Conservation (phyloP, 2,329 filamentous ascomycete species). For the Fusarium protoensiforme region DNA sequence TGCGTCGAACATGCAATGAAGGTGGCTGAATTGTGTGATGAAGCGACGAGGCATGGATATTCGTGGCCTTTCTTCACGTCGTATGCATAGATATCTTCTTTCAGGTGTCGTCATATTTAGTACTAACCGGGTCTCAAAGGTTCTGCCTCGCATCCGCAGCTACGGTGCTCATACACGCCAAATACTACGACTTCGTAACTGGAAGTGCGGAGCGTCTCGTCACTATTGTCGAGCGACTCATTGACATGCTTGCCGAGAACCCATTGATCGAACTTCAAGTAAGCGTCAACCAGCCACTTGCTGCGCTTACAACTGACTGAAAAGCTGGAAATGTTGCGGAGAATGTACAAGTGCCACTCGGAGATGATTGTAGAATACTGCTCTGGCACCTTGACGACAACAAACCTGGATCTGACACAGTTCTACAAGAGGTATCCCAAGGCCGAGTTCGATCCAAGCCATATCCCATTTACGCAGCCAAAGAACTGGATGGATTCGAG, state of each 20-base stretch:
- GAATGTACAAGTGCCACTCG: conserved; percentile 16
- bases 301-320: not conserved
- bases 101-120: not conserved
- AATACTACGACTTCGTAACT: conserved; percentile 6
- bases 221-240: conserved; percentile 3
- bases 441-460: conserved; percentile 15
- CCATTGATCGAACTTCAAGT: conserved; percentile 14
- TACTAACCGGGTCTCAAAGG: not conserved
- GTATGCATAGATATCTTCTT: not conserved
- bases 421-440: conserved; percentile 26
- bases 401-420: conserved; percentile 20
- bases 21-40: conserved; percentile 5
- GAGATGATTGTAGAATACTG: conserved; percentile 19
- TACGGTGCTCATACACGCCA: conserved; percentile 20
- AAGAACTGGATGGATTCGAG: conserved; percentile 14
- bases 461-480: conserved; percentile 13
- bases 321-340: conserved; percentile 19
- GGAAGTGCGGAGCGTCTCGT: not conserved
- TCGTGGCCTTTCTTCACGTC: conserved; percentile 27
- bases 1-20: conserved; percentile 8
- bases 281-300: not conserved
- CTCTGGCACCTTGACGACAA: conserved; percentile 14
- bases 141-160: conserved; percentile 21
- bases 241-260: conserved; percentile 9
- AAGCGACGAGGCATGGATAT: conserved; percentile 13